Evolutionary conservation across 805 yeast species (phyloP).

Genomic region (Maudiozyma pseudohumilis): DNA sequence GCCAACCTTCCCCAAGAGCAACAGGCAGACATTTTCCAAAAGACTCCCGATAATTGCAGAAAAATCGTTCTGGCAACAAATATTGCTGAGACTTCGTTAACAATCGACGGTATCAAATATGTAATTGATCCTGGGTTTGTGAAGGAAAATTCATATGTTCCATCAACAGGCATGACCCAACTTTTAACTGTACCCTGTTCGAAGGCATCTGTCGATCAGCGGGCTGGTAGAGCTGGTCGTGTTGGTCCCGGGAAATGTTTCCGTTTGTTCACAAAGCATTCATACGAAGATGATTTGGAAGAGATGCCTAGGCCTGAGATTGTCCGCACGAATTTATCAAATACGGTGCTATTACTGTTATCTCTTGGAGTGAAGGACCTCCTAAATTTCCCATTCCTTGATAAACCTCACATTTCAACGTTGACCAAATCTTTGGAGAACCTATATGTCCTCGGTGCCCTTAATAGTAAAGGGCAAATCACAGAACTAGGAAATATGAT

Average conservation of each 20-base stretch:
- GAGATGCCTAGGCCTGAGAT: conserved; percentile 85
- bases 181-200: conserved; percentile 82
- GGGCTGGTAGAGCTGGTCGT: conserved; percentile 98
- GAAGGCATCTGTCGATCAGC: conserved; percentile 89
- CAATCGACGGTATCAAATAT: conserved; percentile 90
- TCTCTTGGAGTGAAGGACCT: conserved; percentile 81
- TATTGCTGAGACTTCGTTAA: conserved; percentile 93
- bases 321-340: conserved; percentile 68
- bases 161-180: conserved; percentile 81
- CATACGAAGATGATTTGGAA: conserved; percentile 65
- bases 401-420: conserved; percentile 69
- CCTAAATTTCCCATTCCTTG: conserved; percentile 80
- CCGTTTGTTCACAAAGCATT: conserved; percentile 67
- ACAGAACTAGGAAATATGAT: conserved; percentile 72
- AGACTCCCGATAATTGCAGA: conserved; percentile 68
- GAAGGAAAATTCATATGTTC: conserved; percentile 82
- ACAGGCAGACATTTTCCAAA: conserved; percentile 75
- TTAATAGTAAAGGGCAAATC: conserved; percentile 67
- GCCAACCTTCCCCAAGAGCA: conserved; percentile 82
- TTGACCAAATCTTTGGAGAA: conserved; percentile 69
- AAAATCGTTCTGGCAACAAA: conserved; percentile 92
- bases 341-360: conserved; percentile 64
- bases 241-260: conserved; percentile 95
- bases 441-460: conserved; percentile 78
- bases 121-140: conserved; percentile 95